Evolutionary conservation across 495 filamentous ascomycete species (phyloP).

Genomic region (Usnea hakonensis): DNA sequence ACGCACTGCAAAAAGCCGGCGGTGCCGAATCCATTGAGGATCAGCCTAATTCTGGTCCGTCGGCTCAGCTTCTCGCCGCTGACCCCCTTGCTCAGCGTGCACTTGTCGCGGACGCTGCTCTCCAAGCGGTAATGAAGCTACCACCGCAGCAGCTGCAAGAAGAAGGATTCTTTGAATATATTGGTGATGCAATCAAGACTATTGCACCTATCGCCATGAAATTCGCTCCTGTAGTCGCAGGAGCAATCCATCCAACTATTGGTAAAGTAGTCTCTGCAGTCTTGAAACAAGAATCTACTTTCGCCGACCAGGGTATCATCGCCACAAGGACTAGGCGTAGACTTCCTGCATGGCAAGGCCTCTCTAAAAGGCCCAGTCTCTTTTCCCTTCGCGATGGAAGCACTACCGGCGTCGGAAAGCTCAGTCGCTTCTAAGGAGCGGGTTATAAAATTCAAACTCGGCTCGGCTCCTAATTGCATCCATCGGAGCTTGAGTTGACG

Average conservation of each 20-base stretch:
- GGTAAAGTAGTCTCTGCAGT: constrained; percentile 16
- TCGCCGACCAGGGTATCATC: neutral
- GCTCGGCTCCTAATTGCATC: neutral
- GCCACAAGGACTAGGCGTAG: neutral
- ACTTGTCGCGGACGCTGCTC: constrained; percentile 33
- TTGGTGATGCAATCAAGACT: constrained; percentile 18
- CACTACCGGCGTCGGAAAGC: neutral
- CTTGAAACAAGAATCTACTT: constrained; percentile 12
- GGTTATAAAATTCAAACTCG: neutral
- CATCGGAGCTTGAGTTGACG: too few relatives aligned
- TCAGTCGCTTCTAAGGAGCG: neutral
- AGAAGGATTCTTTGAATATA: constrained; percentile 27
- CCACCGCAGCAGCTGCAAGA: constrained; percentile 24
- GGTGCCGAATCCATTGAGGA: constrained; percentile 21
- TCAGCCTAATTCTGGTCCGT: constrained; percentile 4
- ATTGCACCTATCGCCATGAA: constrained; percentile 24
- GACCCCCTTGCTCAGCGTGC: constrained; percentile 27
- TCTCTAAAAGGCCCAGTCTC: neutral
- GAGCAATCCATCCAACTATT: constrained; percentile 17
- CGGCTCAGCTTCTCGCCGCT: constrained; percentile 12
- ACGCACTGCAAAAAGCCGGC: constrained; percentile 18
- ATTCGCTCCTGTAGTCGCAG: constrained; percentile 15
- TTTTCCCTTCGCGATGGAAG: constrained; percentile 2
- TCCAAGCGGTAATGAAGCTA: constrained; percentile 30
- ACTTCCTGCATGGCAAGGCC: neutral